Evolutionary conservation across 2,329 filamentous ascomycete genomes (phyloP), one percentile per base, ranked within the genome.

Genomic region (Epicoccum sorghinum): DNA sequence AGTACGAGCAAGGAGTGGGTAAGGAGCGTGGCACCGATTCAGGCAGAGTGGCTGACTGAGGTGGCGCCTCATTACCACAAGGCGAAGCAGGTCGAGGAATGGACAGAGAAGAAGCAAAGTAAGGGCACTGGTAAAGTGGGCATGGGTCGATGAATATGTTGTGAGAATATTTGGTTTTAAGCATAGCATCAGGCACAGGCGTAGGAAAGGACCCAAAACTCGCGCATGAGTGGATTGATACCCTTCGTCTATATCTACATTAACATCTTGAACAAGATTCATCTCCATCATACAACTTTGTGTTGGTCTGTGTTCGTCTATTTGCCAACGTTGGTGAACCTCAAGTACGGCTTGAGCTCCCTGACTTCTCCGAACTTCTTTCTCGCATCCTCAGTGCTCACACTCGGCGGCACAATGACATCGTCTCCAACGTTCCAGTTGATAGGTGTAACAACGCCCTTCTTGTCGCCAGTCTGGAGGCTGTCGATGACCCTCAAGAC

Each of bases 31-130:
- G 88, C 96, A 81, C 92, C 92, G 1, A 84, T 98, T 47, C 87
- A 96, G 69, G 81, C 89, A 0, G 86, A 87, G 70, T 97, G 93
- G 93, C 73, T 99, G 65, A 84, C 86, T 6, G 93, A 98, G 76
- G 86, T 95, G 57, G 95, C 95, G 58, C 93, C 93, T 58, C 95
- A 98, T 78, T 96, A 92, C 70, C 91, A 97, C 74, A 97, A 96
- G 78, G 89, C 90, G 78, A 89, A 91, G 77, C 92, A 97, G 70
- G 74, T 97, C 36, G 93, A 97, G 68, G 87, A 91, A 1, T 70
- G 83, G 68, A 89, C 91, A 55, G 90, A 85, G 78, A 96, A 91
- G 76, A 82, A 89, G 77, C 84, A 86, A 0, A 90, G 82, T 78
- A 1, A 74, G 80, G 55, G 81, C 80, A 4, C 75, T 70, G 13